These are phyloP conservation scores for Aegilops bicornis DNA, from an alignment of 176 grass and related monocot species.

Conservation along the genomic window DNA sequence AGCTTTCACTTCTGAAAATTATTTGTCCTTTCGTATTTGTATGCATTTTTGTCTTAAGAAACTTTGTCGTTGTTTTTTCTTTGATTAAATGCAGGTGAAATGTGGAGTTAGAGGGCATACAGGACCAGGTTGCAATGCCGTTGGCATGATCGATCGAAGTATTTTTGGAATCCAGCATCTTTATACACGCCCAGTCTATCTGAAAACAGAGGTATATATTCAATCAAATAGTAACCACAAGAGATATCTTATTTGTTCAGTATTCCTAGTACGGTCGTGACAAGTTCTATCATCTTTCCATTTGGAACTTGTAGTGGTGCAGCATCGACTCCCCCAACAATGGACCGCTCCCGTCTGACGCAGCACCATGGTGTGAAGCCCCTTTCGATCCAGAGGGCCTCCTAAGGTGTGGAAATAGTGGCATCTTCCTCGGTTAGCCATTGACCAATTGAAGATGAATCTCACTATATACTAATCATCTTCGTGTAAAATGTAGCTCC, in stretches of 20 bases:
- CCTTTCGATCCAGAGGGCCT: conserved; percentile 86
- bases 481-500: conserved; percentile 26
- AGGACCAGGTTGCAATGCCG: conserved; percentile 72
- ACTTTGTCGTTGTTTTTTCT: neutral
- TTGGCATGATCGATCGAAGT: conserved; percentile 64
- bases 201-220: conserved; percentile 44
- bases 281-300: neutral
- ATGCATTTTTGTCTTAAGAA: neutral
- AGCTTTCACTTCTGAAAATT: neutral
- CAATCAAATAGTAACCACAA: neutral
- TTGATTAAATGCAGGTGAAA: conserved; percentile 48
- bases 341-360: conserved; percentile 60
- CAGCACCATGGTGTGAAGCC: conserved; percentile 82
- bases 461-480: neutral
- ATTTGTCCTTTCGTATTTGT: neutral
- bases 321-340: conserved; percentile 67
- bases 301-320: conserved; percentile 47
- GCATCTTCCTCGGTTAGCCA: neutral
- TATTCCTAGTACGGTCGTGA: neutral
- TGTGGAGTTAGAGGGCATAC: conserved; percentile 62
- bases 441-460: neutral
- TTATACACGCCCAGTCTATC: conserved; percentile 63
- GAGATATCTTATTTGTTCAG: neutral
- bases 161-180: conserved; percentile 73
- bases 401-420: conserved; percentile 51